Evolutionary conservation across 1,139 yeast species (phyloP).

Genomic region (Diutina pseudorugosa): DNA sequence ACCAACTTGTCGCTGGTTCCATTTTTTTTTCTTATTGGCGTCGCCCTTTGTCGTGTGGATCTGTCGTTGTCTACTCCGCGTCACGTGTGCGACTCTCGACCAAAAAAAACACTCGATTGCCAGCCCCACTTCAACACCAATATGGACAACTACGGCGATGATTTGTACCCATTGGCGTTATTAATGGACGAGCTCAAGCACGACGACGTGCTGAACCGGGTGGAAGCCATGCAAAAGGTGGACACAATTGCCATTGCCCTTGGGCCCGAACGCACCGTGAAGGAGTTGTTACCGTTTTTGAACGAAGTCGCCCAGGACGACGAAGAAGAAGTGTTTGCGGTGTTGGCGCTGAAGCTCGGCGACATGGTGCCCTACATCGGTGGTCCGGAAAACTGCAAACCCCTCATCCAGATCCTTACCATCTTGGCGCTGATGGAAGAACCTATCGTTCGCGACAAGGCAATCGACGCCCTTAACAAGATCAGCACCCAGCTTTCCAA

Average conservation of each 20-base stretch:
- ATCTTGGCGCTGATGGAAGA: conserved; percentile 90
- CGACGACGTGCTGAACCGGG: conserved; percentile 88
- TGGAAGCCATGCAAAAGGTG: conserved; percentile 88
- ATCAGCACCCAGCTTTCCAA: conserved; percentile 55
- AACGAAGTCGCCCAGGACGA: conserved; percentile 56
- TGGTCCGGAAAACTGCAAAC: conserved; percentile 67
- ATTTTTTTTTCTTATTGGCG: not conserved
- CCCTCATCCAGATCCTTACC: conserved; percentile 76
- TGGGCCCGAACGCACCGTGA: conserved; percentile 87
- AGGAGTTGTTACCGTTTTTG: conserved; percentile 82
- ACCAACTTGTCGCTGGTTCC: too few relatives aligned
- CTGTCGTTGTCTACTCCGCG: not conserved
- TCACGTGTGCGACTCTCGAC: not conserved
- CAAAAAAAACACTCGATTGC: not conserved
- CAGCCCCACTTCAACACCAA: conserved; percentile 4
- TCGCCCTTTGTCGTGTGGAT: not conserved
- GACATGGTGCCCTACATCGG: conserved; percentile 74
- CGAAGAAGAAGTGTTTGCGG: conserved; percentile 95
- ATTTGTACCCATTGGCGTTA: conserved; percentile 87
- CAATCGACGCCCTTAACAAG: conserved; percentile 72
- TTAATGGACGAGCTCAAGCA: conserved; percentile 91
- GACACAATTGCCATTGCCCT: conserved; percentile 92
- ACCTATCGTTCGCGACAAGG: conserved; percentile 94
- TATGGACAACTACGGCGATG: conserved; percentile 40
- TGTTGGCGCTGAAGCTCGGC: conserved; percentile 83